Evolutionary conservation across 495 filamentous ascomycete species (phyloP).

Genomic region (Aspergillus saccharolyticus): DNA sequence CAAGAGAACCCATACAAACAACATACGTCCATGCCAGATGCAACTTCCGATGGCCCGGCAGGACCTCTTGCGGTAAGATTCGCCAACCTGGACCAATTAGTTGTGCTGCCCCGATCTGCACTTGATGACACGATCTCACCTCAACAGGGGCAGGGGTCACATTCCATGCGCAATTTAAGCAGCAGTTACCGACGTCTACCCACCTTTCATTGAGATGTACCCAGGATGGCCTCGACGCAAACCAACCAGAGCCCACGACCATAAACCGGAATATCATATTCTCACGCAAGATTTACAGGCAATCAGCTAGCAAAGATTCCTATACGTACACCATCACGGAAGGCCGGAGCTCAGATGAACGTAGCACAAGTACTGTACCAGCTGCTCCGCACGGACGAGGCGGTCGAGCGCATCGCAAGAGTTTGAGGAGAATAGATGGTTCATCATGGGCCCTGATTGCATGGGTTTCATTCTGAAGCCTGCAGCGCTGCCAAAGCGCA

Average conservation of each 20-base stretch:
- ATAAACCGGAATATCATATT: not conserved
- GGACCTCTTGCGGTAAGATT: not conserved
- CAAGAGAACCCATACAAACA: not conserved
- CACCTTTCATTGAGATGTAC: not conserved
- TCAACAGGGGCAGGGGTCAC: not conserved
- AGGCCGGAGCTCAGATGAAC: no score
- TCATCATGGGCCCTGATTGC: not conserved
- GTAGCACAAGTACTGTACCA: not conserved
- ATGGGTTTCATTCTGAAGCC: not conserved
- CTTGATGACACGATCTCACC: not conserved
- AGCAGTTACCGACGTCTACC: not conserved
- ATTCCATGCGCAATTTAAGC: not conserved
- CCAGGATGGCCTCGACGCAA: not conserved
- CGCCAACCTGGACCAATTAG: not conserved
- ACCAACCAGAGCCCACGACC: not conserved
- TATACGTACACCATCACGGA: no score
- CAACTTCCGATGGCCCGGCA: not conserved
- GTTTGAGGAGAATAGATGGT: not conserved
- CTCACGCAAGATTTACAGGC: no score
- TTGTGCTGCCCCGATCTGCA: not conserved
- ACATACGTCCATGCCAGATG: not conserved
- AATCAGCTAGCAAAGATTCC: no score
- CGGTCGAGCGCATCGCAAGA: not conserved
- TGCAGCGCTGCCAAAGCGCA: not conserved
- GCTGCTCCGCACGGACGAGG: not conserved